Conservation (phyloP, 352 stramenopile species). For the Globisporangium yorkense region DNA sequence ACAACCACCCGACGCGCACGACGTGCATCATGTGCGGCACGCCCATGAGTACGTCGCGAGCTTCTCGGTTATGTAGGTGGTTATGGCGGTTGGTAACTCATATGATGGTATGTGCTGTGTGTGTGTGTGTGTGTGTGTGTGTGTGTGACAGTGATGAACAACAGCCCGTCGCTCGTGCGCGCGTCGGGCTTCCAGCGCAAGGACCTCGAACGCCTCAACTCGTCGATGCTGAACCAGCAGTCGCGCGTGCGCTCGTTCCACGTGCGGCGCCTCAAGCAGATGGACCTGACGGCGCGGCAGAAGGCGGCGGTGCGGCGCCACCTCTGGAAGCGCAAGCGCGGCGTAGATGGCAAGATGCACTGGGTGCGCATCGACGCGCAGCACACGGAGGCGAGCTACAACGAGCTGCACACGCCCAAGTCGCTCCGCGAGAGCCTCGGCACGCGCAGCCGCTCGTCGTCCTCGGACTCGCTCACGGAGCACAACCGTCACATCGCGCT, state of each 20-base stretch:
- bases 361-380: slow-evolving; percentile 64
- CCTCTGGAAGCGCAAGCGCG: slow-evolving; percentile 56
- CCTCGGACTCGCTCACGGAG: slow-evolving; percentile 49
- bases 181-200: slow-evolving; percentile 64
- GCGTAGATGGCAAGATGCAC: slow-evolving; percentile 63
- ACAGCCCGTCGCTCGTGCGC: slow-evolving; percentile 55
- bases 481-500: slow-evolving; percentile 70
- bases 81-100: too few species aligned
- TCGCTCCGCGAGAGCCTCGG: slow-evolving; percentile 13
- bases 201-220: slow-evolving; percentile 54
- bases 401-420: slow-evolving; percentile 14
- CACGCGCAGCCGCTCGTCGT: slow-evolving; percentile 19
- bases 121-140: background rate
- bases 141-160: slow-evolving; percentile 24
- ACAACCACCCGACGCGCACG: slow-evolving; percentile 80
- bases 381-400: slow-evolving; percentile 17
- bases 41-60: slow-evolving; percentile 18
- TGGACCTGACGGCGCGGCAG: slow-evolving; percentile 66
- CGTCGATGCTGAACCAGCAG: slow-evolving; percentile 76
- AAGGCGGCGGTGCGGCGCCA: slow-evolving; percentile 54
- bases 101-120: background rate
- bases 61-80: background rate
- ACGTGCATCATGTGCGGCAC: slow-evolving; percentile 83
- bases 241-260: slow-evolving; percentile 80
- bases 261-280: slow-evolving; percentile 79